A percentile compares a stretch with the other conserved stretches of the same genome.
These are phyloP conservation scores for Helichrysum umbraculigerum DNA, from an alignment of 129 eudicot genomes.

Conservation along the genomic window DNA sequence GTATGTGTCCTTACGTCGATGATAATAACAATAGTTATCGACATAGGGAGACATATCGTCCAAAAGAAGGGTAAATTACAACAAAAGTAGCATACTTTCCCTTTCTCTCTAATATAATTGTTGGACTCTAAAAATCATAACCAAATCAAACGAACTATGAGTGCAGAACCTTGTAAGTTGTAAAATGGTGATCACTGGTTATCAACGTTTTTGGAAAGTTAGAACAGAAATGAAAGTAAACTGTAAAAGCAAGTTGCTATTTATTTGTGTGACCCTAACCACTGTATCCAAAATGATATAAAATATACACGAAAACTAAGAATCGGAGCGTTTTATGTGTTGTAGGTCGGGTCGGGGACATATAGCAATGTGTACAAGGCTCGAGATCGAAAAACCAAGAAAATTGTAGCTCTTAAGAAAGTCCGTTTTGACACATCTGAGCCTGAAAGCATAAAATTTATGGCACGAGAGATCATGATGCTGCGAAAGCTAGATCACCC, in stretches of 20 bases:
- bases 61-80: neutral
- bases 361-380: slow-evolving; percentile 81
- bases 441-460: slow-evolving; percentile 67
- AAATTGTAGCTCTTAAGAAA: slow-evolving; percentile 68
- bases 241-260: too few species aligned
- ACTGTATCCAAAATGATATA: neutral
- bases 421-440: slow-evolving; percentile 72
- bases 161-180: too few species aligned
- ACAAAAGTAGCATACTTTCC: neutral
- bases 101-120: neutral
- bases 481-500: slow-evolving; percentile 69
- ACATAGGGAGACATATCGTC: neutral
- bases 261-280: too few species aligned
- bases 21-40: neutral
- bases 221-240: too few species aligned
- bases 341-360: slow-evolving; percentile 70
- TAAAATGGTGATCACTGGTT: too few species aligned
- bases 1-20: neutral
- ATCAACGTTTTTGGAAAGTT: too few species aligned
- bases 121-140: neutral
- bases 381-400: slow-evolving; percentile 60
- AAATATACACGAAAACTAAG: neutral
- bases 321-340: neutral
- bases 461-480: slow-evolving; percentile 77
- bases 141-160: neutral